These are phyloP conservation scores for Cladosporium velox DNA, from an alignment of 2,329 filamentous ascomycete genomes.

Conservation along the genomic window DNA sequence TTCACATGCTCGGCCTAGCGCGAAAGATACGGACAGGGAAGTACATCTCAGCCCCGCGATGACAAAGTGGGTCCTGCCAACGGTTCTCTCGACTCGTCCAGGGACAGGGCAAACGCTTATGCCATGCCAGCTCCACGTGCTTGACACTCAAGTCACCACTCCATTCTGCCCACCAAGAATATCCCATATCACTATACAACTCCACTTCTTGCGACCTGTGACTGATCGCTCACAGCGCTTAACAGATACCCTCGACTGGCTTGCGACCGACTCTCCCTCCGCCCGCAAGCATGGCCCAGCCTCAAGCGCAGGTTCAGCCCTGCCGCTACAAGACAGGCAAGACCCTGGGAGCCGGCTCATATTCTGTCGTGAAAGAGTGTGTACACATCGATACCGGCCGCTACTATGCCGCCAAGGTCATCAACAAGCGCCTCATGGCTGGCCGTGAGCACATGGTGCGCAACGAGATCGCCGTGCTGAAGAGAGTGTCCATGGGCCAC, in stretches of 20 bases:
- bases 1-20: constrained; percentile 3
- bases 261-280: neutral
- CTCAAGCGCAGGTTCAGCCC: constrained; percentile 71
- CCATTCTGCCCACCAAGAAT: neutral
- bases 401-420: constrained; percentile 98
- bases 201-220: neutral
- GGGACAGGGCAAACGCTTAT: constrained; percentile 2
- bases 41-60: neutral
- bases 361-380: constrained; percentile 98
- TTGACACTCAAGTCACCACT: neutral
- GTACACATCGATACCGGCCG: constrained; percentile 97
- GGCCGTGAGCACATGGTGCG: constrained; percentile 98
- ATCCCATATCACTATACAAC: neutral
- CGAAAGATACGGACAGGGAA: neutral
- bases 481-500: constrained; percentile 98
- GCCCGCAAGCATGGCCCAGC: constrained; percentile 21
- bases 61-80: neutral
- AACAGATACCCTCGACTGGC: neutral
- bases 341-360: constrained; percentile 92
- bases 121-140: constrained; percentile 7
- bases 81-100: constrained; percentile 1
- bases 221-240: neutral
- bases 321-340: constrained; percentile 99
- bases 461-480: constrained; percentile 96
- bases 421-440: constrained; percentile 98